Evolutionary conservation across 2,329 filamentous ascomycete genomes (phyloP), one percentile per base, ranked within the genome.

Genomic region (Dothideomycetes sp.): DNA sequence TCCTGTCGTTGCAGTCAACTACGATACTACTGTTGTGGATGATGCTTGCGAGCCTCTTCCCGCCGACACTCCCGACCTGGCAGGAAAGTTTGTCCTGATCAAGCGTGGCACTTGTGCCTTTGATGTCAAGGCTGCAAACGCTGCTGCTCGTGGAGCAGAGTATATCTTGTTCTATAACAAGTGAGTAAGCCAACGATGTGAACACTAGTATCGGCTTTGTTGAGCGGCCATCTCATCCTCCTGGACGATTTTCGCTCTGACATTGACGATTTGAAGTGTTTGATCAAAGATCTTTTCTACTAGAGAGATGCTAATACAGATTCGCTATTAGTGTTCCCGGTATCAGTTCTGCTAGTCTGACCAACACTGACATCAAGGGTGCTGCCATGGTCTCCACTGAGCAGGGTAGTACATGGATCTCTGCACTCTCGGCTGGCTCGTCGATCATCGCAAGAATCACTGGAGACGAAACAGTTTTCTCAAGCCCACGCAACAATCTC

Each of bases 131-230:
- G 68, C 67, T 2, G 52, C 60, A 28, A 73, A 76, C 44, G 71
- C 71, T 4, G 68, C 62, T 2, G 65, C 63, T 5, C 65, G 65
- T 34, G 78, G 78, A 9, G 78, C 74, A 35, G 69, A 71, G 52
- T 78, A 79, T 47, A 57, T 82, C 40, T 58, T 82, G 48, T 62
- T 78, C 50, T 81, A 80, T 58, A 80, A 80, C 64, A 75, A 51
- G n/a, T n/a, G n/a, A n/a, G n/a, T n/a, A n/a, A n/a, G n/a, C n/a
- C n/a, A n/a, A n/a, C n/a, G n/a, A n/a, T n/a, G n/a, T n/a, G n/a
- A n/a, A n/a, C n/a, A n/a, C n/a, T n/a, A n/a, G n/a, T n/a, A n/a
- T n/a, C n/a, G n/a, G n/a, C n/a, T n/a, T n/a, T n/a, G n/a, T n/a
- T n/a, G n/a, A n/a, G n/a, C n/a, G n/a, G n/a, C n/a, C n/a, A n/a